Evolutionary conservation across 169 alveolate genomes (phyloP).

Genomic region (Perkinsus marinus): DNA sequence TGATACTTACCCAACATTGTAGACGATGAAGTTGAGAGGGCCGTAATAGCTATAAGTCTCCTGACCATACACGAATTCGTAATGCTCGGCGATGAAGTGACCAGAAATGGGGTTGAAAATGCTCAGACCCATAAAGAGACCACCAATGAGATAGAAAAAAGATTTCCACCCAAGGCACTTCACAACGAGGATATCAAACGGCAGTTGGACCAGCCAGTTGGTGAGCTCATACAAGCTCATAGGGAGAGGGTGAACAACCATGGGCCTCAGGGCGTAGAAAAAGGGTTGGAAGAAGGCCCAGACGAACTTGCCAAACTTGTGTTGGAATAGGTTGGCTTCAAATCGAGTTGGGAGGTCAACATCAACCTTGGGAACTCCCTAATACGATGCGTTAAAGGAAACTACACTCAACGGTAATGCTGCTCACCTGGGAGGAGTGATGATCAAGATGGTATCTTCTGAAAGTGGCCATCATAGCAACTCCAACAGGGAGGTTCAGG

Average conservation of each 20-base stretch:
- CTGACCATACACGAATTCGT: conserved; percentile 27
- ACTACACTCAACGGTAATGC: too few species aligned
- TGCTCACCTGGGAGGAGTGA: too few species aligned
- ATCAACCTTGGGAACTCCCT: too few species aligned
- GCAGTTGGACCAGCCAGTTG: conserved; percentile 22
- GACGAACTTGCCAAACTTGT: conserved; percentile 15
- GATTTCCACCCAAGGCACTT: conserved; percentile 19
- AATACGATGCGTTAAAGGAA: too few species aligned
- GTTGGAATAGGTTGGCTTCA: too few species aligned
- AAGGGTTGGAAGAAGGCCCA: conserved; percentile 29
- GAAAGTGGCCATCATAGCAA: too few species aligned
- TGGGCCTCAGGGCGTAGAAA: conserved; percentile 43
- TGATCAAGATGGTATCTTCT: too few species aligned
- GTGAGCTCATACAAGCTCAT: conserved; percentile 20
- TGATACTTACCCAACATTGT: conserved; percentile 46
- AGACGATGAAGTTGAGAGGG: conserved; percentile 37
- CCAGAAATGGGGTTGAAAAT: conserved; percentile 47
- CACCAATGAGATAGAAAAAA: conserved; percentile 28
- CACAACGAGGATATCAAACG: conserved; percentile 14
- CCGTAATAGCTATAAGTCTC: conserved; percentile 59
- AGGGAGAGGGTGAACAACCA: conserved; percentile 24
- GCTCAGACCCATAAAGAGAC: conserved; percentile 39
- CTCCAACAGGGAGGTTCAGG: too few species aligned
- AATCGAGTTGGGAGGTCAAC: too few species aligned
- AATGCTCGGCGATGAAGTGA: conserved; percentile 65